Conservation (phyloP, 2,329 filamentous ascomycete species). For the Cordyceps fumosorosea region DNA sequence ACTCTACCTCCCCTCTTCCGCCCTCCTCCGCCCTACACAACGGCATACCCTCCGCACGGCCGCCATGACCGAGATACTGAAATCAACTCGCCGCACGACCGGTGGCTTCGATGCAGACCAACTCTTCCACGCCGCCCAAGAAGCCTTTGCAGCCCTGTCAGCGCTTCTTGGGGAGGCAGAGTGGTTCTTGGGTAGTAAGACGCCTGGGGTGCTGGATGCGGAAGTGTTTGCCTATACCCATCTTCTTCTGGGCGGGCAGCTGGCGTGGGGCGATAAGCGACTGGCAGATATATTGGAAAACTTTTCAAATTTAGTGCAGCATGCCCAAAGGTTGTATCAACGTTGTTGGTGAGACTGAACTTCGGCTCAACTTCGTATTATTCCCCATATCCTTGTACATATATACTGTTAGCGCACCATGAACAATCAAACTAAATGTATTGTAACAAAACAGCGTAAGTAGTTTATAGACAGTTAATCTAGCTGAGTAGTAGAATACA, state of each 20-base stretch:
- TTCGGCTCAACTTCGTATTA: background rate
- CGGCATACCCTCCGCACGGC: slow-evolving; percentile 63
- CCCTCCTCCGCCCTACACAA: slow-evolving; percentile 57
- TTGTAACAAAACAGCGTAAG: background rate
- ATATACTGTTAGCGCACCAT: too few species aligned
- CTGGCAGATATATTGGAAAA: slow-evolving; percentile 50
- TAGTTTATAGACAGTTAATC: background rate
- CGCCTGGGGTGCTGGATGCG: slow-evolving; percentile 76
- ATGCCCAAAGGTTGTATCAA: slow-evolving; percentile 31
- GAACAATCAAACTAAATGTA: too few species aligned
- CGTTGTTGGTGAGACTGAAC: slow-evolving; percentile 20
- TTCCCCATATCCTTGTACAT: background rate
- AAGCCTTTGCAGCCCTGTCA: slow-evolving; percentile 42
- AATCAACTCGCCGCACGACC: slow-evolving; percentile 40
- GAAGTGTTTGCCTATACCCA: slow-evolving; percentile 86
- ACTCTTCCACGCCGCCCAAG: slow-evolving; percentile 37
- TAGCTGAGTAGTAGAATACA: background rate
- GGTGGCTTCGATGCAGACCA: slow-evolving; percentile 24
- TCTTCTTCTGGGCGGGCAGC: slow-evolving; percentile 58
- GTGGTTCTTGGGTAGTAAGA: slow-evolving; percentile 44
- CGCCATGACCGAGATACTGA: slow-evolving; percentile 67
- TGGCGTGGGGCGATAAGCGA: slow-evolving; percentile 59
- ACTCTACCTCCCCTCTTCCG: slow-evolving; percentile 66
- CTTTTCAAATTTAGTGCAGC: slow-evolving; percentile 54
- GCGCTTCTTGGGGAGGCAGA: slow-evolving; percentile 30